Evolutionary conservation across 495 filamentous ascomycete genomes (phyloP), one percentile per base, ranked within the genome.

Genomic region (Penicillium flavigenum): DNA sequence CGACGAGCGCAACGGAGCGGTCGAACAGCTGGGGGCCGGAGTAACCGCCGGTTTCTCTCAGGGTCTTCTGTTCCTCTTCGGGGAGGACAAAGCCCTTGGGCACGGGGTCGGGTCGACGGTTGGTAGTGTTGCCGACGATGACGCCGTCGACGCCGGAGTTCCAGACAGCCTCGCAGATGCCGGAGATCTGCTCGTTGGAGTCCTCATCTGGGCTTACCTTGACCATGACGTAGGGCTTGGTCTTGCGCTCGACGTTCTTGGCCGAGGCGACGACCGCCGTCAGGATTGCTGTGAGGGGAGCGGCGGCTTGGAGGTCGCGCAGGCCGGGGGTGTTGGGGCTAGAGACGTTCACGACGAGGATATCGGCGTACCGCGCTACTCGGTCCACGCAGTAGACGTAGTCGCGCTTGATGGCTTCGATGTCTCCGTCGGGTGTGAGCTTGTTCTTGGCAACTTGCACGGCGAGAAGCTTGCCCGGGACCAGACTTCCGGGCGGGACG

Each of bases 401-500:
- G 76, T 98, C 94, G 27, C 74, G 71, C 63, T 82, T 87, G 44
- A 98, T 89, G 22, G 92, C 91, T 27, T 89, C 81, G 41, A 96
- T 84, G 68, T 98, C 90, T 14, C 79, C 77, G 60, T 95, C 91
- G 9, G 90, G 82, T 1, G 94, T 98, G 42, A 75, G 67, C 76
- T 94, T 96, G 74, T 96, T 98, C 83, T 98, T 97, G n/a, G 93
- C 91, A 26, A 98, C 84, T 68, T 98, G 93, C n/a, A 98, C 91
- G 1, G 89, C 87, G 42, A 98, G 75, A 55, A 98, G 75, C 47
- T 86, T 83, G 7, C 92, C 92, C 0, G 83, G 76, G 34, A 78
- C 72, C 57, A 98, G 69, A 70, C 86, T 90, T 1, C 94, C 94
- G 0, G 91, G 88, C 58, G 74, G 83, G 57, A 81, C 83, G 52